A percentile compares a stretch with the other conserved stretches of the same genome.
These are phyloP conservation scores for Raffaelea arxii DNA, from an alignment of 2,329 filamentous ascomycete genomes.

Conservation along the genomic window DNA sequence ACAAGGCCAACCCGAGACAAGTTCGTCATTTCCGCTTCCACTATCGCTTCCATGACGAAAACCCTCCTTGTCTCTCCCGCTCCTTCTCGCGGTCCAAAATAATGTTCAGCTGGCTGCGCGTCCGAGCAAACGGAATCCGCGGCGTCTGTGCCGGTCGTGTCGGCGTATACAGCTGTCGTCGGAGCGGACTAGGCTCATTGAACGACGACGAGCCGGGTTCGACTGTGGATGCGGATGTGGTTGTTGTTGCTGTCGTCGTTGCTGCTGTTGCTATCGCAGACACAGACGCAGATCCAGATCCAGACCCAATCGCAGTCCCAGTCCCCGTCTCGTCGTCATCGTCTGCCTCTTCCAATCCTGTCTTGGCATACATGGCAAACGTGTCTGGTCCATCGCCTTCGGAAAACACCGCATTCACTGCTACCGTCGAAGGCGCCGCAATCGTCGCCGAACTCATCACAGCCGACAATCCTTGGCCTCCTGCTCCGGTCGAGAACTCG, in stretches of 20 bases:
- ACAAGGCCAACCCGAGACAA: too few relatives aligned
- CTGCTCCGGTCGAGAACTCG: neutral
- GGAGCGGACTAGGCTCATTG: constrained; percentile 20
- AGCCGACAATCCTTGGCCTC: neutral
- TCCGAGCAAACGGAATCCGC: constrained; percentile 41
- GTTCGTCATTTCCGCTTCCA: neutral
- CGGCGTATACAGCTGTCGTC: constrained; percentile 32
- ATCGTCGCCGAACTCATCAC: constrained; percentile 1
- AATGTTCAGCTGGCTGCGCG: constrained; percentile 51
- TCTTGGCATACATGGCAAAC: constrained; percentile 7
- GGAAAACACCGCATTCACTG: constrained; percentile 5
- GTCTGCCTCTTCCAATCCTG: constrained; percentile 2
- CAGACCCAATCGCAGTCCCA: neutral
- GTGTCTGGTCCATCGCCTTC: constrained; percentile 10
- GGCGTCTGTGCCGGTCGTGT: constrained; percentile 37
- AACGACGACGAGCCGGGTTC: neutral
- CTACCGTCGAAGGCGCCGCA: constrained; percentile 7
- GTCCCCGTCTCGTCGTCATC: neutral
- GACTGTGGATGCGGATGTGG: neutral
- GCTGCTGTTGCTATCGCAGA: neutral
- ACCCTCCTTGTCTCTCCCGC: constrained; percentile 21
- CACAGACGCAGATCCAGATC: too few relatives aligned
- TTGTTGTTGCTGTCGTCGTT: neutral
- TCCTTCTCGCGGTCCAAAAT: constrained; percentile 44
- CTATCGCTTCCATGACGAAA: constrained; percentile 8